phyloP scores from a whole-genome alignment of 805 yeast genomes.

The Candida sphagnicola region DNA sequence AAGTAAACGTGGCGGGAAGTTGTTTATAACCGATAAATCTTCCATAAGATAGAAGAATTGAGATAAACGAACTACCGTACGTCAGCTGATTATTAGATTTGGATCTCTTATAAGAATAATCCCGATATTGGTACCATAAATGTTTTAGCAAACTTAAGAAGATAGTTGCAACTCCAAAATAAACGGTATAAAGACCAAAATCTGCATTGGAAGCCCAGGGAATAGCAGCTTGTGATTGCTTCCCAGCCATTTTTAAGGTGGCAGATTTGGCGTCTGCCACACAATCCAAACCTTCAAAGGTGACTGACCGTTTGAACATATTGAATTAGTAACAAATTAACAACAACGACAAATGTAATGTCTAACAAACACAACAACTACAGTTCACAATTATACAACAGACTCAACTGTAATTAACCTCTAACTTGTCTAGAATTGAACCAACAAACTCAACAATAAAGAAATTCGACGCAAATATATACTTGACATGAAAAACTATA shows the following conservation, averaged over 20 bases:
- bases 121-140: slow-evolving; percentile 22
- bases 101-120: slow-evolving; percentile 13
- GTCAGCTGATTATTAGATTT: slow-evolving; percentile 3
- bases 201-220: slow-evolving; percentile 22
- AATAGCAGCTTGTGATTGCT: slow-evolving; percentile 26
- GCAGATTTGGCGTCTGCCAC: slow-evolving; percentile 24
- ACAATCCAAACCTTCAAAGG: slow-evolving; percentile 37
- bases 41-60: slow-evolving; percentile 28
- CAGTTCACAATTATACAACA: no score
- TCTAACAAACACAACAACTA: no score
- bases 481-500: not conserved
- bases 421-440: no score
- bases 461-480: not conserved
- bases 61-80: slow-evolving; percentile 18
- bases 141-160: slow-evolving; percentile 31
- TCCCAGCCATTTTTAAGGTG: slow-evolving; percentile 15
- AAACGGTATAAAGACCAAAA: slow-evolving; percentile 37
- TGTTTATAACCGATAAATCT: slow-evolving; percentile 33
- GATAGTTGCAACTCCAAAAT: slow-evolving; percentile 36
- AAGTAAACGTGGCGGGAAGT: slow-evolving; percentile 19
- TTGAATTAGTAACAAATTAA: not conserved
- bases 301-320: slow-evolving; percentile 12
- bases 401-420: no score
- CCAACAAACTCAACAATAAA: no score
- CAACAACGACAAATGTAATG: not conserved